phyloP scores from a whole-genome alignment of 2,329 filamentous ascomycete species.

The Aphanoascus verrucosus region DNA sequence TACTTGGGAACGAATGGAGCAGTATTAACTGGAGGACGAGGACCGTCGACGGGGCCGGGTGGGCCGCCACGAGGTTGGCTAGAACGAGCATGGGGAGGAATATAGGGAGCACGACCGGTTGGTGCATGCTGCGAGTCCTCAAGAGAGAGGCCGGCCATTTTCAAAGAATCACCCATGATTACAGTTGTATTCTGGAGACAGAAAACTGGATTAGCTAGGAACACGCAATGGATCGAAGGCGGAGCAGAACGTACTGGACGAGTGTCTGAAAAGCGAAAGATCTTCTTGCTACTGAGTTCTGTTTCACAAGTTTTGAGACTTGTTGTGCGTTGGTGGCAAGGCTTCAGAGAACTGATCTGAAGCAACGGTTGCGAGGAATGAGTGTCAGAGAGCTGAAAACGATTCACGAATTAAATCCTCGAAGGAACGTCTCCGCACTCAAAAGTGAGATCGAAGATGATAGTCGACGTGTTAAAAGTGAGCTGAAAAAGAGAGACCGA shows the following conservation, averaged over 20 bases:
- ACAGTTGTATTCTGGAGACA: not conserved
- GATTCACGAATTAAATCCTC: not conserved
- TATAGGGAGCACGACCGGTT: constrained; percentile 50
- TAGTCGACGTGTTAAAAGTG: constrained; percentile 9
- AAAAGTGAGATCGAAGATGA: constrained; percentile 15
- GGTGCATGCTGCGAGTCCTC: constrained; percentile 46
- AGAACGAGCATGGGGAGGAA: constrained; percentile 52
- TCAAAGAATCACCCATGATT: constrained; percentile 45
- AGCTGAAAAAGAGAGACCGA: constrained; percentile 5
- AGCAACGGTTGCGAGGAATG: not conserved
- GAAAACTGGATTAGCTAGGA: not conserved
- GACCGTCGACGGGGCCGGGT: constrained; percentile 32
- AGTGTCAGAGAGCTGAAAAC: not conserved
- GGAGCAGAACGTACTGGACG: not conserved
- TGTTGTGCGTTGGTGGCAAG: not conserved
- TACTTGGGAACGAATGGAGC: constrained; percentile 28
- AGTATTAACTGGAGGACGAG: constrained; percentile 23
- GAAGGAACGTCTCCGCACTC: constrained; percentile 4
- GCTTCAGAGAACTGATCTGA: too few relatives aligned
- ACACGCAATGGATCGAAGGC: not conserved
- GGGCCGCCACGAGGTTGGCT: constrained; percentile 24
- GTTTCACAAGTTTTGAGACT: not conserved
- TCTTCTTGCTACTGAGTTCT: not conserved
- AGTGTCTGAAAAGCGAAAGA: not conserved
- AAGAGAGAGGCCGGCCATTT: constrained; percentile 47